Conservation (phyloP, 495 filamentous ascomycete genomes). For the Penicillium silybi region DNA sequence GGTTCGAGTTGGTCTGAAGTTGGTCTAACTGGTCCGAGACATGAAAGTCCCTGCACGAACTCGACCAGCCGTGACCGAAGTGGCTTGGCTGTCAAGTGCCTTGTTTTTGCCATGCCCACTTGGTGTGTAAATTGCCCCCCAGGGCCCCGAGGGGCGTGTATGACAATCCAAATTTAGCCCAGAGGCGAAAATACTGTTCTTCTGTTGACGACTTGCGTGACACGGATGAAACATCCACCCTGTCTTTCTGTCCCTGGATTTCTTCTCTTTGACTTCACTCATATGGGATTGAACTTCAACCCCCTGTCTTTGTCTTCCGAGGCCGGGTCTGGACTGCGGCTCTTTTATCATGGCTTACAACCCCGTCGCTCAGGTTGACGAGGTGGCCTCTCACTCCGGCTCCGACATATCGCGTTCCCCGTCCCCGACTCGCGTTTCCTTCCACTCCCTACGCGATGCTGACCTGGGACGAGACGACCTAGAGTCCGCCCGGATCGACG, state of each 20-base stretch:
- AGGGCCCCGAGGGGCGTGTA: background rate
- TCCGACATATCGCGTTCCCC: constrained; percentile 32
- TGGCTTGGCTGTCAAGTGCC: background rate
- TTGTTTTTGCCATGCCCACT: background rate
- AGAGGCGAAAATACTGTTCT: background rate
- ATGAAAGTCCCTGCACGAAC: background rate
- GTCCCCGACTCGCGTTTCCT: constrained; percentile 24
- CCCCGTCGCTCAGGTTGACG: constrained; percentile 41
- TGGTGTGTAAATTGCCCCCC: background rate
- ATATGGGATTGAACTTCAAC: background rate
- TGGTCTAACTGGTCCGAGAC: constrained; percentile 1
- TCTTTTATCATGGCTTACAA: constrained; percentile 44
- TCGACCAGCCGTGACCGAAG: background rate
- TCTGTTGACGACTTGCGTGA: background rate
- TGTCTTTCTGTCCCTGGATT: constrained; percentile 2
- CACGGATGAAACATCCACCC: constrained; percentile 10
- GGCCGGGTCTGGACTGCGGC: constrained; percentile 5
- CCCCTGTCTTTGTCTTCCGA: constrained; percentile 3
- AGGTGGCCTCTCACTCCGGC: constrained; percentile 37
- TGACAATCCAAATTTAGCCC: constrained; percentile 2
- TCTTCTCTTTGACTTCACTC: background rate
- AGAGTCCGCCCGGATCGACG: constrained; percentile 22
- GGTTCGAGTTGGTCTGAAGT: background rate
- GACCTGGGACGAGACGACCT: constrained; percentile 21
- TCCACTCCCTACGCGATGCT: constrained; percentile 25